Percentiles rank a stretch among this genome's conserved stretches.
These are phyloP conservation scores for Clonostachys byssicola DNA, from an alignment of 2,329 filamentous ascomycete species.

Conservation along the genomic window DNA sequence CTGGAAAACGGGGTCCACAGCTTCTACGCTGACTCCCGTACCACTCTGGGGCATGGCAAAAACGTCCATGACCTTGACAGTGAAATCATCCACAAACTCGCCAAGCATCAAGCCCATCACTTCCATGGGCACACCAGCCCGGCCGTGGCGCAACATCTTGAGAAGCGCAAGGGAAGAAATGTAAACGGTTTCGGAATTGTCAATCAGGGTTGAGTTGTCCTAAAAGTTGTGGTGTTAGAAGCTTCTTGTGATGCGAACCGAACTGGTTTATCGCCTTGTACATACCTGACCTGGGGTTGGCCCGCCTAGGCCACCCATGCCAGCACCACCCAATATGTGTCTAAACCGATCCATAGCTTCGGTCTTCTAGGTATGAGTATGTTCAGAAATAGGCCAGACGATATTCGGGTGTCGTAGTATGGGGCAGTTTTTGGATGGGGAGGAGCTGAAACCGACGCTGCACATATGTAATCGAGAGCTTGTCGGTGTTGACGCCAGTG, in stretches of 20 bases:
- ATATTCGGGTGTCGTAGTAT: too few relatives aligned
- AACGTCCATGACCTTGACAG: conserved; percentile 94
- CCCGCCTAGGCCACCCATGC: conserved; percentile 61
- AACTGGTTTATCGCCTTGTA: conserved; percentile 3
- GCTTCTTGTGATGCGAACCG: too few relatives aligned
- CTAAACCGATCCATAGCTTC: conserved; percentile 83
- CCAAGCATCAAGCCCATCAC: conserved; percentile 99
- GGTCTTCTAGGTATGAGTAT: conserved; percentile 7
- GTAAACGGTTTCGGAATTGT: conserved; percentile 99
- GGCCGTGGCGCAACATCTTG: conserved; percentile 98
- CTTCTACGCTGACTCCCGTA: conserved; percentile 96
- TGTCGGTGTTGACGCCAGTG: conserved; percentile 23
- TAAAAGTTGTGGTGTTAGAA: conserved; percentile 24
- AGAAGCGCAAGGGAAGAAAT: conserved; percentile 95
- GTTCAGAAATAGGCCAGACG: too few relatives aligned
- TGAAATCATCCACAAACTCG: conserved; percentile 99
- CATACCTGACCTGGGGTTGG: conserved; percentile 32
- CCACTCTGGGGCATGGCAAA: conserved; percentile 99
- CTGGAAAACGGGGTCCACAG: conserved; percentile 97
- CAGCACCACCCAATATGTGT: conserved; percentile 76
- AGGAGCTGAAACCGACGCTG: not conserved
- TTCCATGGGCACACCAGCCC: conserved; percentile 98
- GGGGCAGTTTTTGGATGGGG: not conserved
- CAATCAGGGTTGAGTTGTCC: conserved; percentile 89
- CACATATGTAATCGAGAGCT: not conserved